Conservation (phyloP, 805 yeast species). For the Starmerella apis region DNA sequence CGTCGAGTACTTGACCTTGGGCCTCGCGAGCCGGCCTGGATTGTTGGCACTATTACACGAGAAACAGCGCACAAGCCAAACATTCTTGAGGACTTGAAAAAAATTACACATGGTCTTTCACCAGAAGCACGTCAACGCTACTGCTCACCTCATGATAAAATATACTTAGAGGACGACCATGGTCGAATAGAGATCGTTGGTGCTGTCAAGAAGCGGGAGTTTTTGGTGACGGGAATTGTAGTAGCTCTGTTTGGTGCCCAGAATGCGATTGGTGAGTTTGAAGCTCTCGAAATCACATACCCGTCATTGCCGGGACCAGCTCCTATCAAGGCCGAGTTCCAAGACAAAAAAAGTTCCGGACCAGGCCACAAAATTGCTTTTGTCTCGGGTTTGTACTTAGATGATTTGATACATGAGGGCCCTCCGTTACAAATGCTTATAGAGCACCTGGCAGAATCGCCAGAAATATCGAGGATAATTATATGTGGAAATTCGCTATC, state of each 20-base stretch:
- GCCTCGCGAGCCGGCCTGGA: slow-evolving; percentile 59
- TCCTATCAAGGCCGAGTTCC: slow-evolving; percentile 2
- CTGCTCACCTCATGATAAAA: slow-evolving; percentile 39
- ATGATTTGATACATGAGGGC: slow-evolving; percentile 34
- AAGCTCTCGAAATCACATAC: slow-evolving; percentile 66
- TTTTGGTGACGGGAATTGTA: slow-evolving; percentile 79
- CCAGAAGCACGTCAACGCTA: slow-evolving; percentile 29
- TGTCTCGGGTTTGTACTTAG: slow-evolving; percentile 63
- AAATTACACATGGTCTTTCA: slow-evolving; percentile 22
- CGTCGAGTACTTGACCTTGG: slow-evolving; percentile 51
- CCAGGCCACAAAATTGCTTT: slow-evolving; percentile 44
- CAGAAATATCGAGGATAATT: slow-evolving; percentile 41
- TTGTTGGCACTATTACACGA: slow-evolving; percentile 74
- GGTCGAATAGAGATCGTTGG: slow-evolving; percentile 74
- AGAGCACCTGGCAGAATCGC: slow-evolving; percentile 59
- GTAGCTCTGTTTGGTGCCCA: slow-evolving; percentile 83
- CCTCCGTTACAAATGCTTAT: slow-evolving; percentile 41
- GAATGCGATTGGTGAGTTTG: slow-evolving; percentile 69
- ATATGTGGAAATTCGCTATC: slow-evolving; percentile 65
- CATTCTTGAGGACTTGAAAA: slow-evolving; percentile 66
- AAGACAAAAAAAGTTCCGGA: slow-evolving; percentile 9
- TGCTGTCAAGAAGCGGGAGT: slow-evolving; percentile 23
- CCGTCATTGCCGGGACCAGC: slow-evolving; percentile 35
- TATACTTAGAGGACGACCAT: slow-evolving; percentile 83
- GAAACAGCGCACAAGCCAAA: slow-evolving; percentile 81